Base-by-base conservation (phyloP, 345 rosid genomes). In the Eutrema japonicum region DNA sequence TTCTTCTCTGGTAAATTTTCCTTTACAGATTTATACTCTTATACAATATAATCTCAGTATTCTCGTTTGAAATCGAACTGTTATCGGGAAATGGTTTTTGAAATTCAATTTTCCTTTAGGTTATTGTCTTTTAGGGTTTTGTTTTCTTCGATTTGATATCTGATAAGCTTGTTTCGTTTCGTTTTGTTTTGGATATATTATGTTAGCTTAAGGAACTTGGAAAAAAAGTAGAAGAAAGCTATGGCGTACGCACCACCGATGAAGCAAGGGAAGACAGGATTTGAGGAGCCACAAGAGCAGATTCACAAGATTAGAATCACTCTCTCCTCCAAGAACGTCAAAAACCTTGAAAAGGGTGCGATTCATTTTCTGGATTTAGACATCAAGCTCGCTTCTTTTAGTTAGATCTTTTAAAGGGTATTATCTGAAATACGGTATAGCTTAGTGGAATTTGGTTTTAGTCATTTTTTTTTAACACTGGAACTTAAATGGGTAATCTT, bases 271-370 rank as follows among this genome's bases (percentile, higher is more conserved):
- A 88, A 88, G 76, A 79, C 91, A 0, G 93, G 90, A 12, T 81
- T 86, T 46, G 93, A 86, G 75, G 93, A 88, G 30, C 6, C 87
- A 3, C 86, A 84, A 62, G 89, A 84, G 80, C 83, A 82, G 82
- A 80, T 85, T 79, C 90, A 88, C 71, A 86, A 85, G 82, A 88
- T 88, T 60, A 85, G 93, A 53, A 88, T 88, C 85, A 86, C 93
- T 37, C 90, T 88, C 10, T 86, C 89, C 60, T 88, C 93, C 42
- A 88, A 85, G 77, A 82, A 83, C 40, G 93, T 88, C 52, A 88
- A 88, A 71, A 88, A 88, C 76, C 89, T 88, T 11, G 93, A 88
- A 74, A 88, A 86, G 77, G 93, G 90, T 86, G 2, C 42, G 62
- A 22, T 66, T 48, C 46, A 0, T 35, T 48, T 35, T 38, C 37